These are phyloP conservation scores for Endocarpon pusillum DNA, from an alignment of 495 filamentous ascomycete species.

Conservation along the genomic window DNA sequence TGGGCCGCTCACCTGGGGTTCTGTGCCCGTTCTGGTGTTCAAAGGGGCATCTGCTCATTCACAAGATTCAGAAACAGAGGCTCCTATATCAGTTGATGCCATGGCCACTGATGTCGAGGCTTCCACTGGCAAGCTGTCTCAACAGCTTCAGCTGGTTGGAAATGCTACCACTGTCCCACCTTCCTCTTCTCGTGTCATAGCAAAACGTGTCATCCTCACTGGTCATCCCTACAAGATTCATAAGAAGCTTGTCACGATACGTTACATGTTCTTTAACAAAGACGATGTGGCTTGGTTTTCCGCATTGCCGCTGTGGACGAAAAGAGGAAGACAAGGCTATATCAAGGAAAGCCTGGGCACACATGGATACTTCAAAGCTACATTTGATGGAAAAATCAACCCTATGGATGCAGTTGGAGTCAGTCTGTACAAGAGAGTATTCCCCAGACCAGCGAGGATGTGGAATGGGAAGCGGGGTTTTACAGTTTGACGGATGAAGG, in stretches of 20 bases:
- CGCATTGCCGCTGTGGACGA: constrained; percentile 86
- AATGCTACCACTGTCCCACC: constrained; percentile 74
- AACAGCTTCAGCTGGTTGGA: constrained; percentile 49
- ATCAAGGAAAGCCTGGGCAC: constrained; percentile 91
- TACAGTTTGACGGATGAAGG: too few relatives aligned
- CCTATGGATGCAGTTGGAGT: constrained; percentile 86
- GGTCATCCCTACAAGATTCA: constrained; percentile 98
- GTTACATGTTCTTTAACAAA: constrained; percentile 98
- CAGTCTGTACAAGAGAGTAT: constrained; percentile 85
- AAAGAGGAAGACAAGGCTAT: constrained; percentile 67
- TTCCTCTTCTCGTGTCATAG: constrained; percentile 63
- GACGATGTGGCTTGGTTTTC: constrained; percentile 97
- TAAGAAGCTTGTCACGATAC: constrained; percentile 85
- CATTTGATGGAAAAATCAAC: constrained; percentile 89
- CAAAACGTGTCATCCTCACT: constrained; percentile 85
- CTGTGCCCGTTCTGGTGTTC: constrained; percentile 78
- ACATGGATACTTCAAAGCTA: constrained; percentile 98
- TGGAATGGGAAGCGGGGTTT: constrained; percentile 32
- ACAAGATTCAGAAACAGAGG: constrained; percentile 19
- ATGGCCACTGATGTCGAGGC: constrained; percentile 13
- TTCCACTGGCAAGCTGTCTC: too few relatives aligned
- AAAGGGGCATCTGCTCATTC: constrained; percentile 26
- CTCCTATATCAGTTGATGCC: constrained; percentile 22
- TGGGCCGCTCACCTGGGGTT: constrained; percentile 81
- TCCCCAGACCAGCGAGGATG: constrained; percentile 50